phyloP scores from a whole-genome alignment of 23 red algal genomes.

The Gracilaria vermiculophylla region DNA sequence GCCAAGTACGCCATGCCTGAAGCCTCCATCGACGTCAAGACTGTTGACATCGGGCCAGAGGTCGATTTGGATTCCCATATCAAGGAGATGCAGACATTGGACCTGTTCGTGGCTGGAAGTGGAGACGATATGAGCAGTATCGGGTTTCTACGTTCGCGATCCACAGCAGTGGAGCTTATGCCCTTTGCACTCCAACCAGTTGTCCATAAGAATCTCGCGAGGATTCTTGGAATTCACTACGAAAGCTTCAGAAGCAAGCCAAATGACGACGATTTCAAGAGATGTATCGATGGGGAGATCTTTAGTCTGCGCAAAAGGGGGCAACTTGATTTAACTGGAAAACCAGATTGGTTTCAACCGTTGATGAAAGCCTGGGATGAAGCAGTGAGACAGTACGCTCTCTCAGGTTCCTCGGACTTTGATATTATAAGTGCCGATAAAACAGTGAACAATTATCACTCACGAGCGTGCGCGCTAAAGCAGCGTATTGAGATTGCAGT shows the following conservation, averaged over 20 bases:
- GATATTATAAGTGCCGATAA: constrained; percentile 33
- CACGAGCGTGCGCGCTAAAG: constrained; percentile 50
- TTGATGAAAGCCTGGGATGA: constrained; percentile 60
- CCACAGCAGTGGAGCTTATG: constrained; percentile 39
- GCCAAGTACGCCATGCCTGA: constrained; percentile 48
- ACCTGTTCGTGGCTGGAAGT: constrained; percentile 39
- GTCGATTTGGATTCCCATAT: constrained; percentile 13
- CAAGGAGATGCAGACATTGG: constrained; percentile 48
- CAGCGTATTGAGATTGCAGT: constrained; percentile 44
- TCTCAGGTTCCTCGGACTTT: constrained; percentile 47
- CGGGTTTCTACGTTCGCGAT: constrained; percentile 19
- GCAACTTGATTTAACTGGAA: constrained; percentile 15
- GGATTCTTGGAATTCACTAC: constrained; percentile 45
- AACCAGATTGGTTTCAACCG: constrained; percentile 47
- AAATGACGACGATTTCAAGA: constrained; percentile 40
- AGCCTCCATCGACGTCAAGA: constrained; percentile 38
- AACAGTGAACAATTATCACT: constrained; percentile 57
- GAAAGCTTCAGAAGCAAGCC: constrained; percentile 48
- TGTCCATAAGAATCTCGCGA: constrained; percentile 37
- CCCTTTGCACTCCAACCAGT: constrained; percentile 42
- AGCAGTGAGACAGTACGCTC: constrained; percentile 44
- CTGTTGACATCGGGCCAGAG: not conserved
- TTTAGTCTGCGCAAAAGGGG: constrained; percentile 58
- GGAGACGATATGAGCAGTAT: constrained; percentile 65
- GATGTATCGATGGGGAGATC: constrained; percentile 63